Conservation (phyloP, 2,329 filamentous ascomycete genomes). For the Coleophoma crateriformis region DNA sequence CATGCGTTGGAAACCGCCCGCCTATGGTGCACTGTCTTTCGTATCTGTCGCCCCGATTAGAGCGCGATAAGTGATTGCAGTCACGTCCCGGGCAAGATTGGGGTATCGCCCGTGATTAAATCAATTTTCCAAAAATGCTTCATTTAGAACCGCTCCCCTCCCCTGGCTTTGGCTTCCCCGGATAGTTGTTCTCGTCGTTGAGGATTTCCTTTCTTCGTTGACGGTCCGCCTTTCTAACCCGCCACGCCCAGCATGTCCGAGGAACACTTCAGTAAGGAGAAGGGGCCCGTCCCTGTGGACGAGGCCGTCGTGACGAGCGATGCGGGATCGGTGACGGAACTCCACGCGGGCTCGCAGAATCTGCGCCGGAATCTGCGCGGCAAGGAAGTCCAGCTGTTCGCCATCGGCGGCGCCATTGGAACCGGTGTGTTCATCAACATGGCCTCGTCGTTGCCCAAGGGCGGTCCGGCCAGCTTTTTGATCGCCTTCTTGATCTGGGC, state of each 20-base stretch:
- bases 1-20: no score
- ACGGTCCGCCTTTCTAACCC: no score
- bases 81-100: no score
- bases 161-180: no score
- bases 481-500: conserved; percentile 45
- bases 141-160: no score
- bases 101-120: no score
- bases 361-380: conserved; percentile 3
- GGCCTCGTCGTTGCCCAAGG: conserved; percentile 48
- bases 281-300: not conserved
- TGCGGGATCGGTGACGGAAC: not conserved
- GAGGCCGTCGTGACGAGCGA: not conserved
- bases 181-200: no score
- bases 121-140: no score
- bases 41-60: no score
- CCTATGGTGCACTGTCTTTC: no score
- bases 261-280: not conserved
- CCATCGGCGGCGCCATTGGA: conserved; percentile 42
- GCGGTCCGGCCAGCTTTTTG: conserved; percentile 49
- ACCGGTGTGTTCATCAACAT: conserved; percentile 50
- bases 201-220: no score
- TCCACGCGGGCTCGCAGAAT: not conserved
- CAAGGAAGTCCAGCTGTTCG: conserved; percentile 5
- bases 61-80: no score
- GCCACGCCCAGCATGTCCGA: not conserved